These are phyloP conservation scores for Globisporangium paddicum DNA, from an alignment of 352 stramenopile genomes.

Conservation along the genomic window DNA sequence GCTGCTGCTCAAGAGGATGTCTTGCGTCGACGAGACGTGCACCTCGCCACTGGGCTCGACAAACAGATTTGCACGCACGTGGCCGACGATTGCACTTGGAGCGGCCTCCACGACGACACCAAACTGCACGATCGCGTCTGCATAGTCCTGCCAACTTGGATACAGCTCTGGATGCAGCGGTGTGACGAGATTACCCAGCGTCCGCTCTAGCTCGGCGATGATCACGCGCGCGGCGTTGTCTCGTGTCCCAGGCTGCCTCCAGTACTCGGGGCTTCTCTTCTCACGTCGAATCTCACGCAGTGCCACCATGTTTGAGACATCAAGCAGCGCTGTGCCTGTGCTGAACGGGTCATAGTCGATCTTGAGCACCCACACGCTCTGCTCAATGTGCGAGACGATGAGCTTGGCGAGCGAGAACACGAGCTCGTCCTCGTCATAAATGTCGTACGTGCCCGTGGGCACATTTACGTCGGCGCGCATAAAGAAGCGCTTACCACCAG, in stretches of 20 bases:
- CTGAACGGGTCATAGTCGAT: constrained; percentile 77
- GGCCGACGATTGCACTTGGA: constrained; percentile 30
- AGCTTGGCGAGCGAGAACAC: constrained; percentile 82
- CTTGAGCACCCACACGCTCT: constrained; percentile 74
- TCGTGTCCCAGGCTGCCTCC: constrained; percentile 55
- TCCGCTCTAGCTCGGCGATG: constrained; percentile 51
- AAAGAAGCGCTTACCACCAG: constrained; percentile 77
- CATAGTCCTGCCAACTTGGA: constrained; percentile 56
- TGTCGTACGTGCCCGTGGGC: constrained; percentile 79
- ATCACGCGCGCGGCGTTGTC: constrained; percentile 53
- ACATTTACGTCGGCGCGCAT: constrained; percentile 85
- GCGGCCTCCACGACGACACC: constrained; percentile 81
- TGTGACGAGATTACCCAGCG: constrained; percentile 20
- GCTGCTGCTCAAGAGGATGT: constrained; percentile 32
- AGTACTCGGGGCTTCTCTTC: constrained; percentile 61
- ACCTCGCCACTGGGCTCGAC: constrained; percentile 65
- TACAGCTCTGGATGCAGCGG: constrained; percentile 44
- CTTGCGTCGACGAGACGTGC: constrained; percentile 65
- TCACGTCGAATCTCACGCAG: constrained; percentile 64
- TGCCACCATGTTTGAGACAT: constrained; percentile 51
- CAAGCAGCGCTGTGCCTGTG: constrained; percentile 55
- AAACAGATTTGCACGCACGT: constrained; percentile 75
- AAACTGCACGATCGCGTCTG: constrained; percentile 47
- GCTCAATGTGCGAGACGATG: constrained; percentile 77
- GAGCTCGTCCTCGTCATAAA: constrained; percentile 88